Evolutionary conservation across 1,284 basidiomycete species (phyloP), one percentile per base, ranked within the genome.

Genomic region (Coniferiporia weirii): DNA sequence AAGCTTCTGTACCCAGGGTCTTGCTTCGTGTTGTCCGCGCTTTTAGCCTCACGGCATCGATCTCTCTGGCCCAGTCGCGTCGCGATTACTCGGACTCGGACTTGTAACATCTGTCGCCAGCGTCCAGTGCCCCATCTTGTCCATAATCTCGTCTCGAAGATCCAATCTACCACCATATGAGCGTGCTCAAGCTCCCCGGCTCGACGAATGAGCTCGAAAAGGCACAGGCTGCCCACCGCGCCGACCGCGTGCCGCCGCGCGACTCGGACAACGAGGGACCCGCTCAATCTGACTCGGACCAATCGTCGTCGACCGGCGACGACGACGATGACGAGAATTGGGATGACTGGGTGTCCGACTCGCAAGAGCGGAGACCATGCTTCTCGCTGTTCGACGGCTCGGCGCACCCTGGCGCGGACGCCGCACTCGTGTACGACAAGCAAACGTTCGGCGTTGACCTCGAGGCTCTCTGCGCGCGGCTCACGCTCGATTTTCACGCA

Each of bases 321-420:
- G 82, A 85, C 10, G 79, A 84, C 17, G 85, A n/a, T n/a, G n/a
- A 91, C 44, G 75, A 87, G 65, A 84, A 79, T 47, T 93, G 87
- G 79, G 87, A 89, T 59, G 91, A 92, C 68, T 93, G 89, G 90
- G 76, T 81, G 9, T 88, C 85, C 15, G 89, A 91, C 68, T 84
- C 83, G 48, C 75, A 75, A 46, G 69, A 74, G 43, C 73, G 74
- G 44, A 76, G 75, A 55, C 73, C 81, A 4, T 92, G 89, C 67
- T 77, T 76, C 66, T 93, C 92, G 0, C 79, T 97, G n/a, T 96
- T 97, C 68, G 89, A 91, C 56, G 81, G 87, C 62, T 81, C 76
- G 35, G 70, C 75, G 0, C 81, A 92, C 61, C 72, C 80, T 34
- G 83, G 83, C 0, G 84, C 82, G 13, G 72, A 82, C 51, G 82